Percentiles rank a stretch among this genome's conserved stretches.
phyloP scores from a whole-genome alignment of 768 basidiomycete species.

The Lactarius pseudohatsudake region DNA sequence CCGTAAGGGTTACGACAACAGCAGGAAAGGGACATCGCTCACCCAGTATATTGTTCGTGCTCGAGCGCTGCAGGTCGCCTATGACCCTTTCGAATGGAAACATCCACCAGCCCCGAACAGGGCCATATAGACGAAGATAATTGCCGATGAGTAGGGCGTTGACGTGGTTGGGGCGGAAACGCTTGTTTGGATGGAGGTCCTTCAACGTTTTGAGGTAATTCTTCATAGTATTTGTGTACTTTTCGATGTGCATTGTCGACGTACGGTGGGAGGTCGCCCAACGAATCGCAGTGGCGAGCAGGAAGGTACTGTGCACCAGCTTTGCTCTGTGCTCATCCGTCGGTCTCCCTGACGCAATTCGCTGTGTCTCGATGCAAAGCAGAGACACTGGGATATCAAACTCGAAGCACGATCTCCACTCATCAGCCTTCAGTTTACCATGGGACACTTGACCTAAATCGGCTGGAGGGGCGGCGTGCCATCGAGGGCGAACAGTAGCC shows the following conservation, averaged over 20 bases:
- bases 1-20: not conserved
- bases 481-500: no score
- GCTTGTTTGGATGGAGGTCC: no score
- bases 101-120: slow-evolving; percentile 40
- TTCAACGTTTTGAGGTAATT: no score
- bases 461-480: no score
- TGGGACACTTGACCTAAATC: not conserved
- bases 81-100: slow-evolving; percentile 33
- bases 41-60: slow-evolving; percentile 33
- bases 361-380: not conserved
- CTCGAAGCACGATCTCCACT: slow-evolving; percentile 10
- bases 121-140: no score
- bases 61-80: slow-evolving; percentile 29
- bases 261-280: no score
- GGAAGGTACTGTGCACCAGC: not conserved
- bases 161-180: no score
- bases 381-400: slow-evolving; percentile 6
- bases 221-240: no score
- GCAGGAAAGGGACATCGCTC: slow-evolving; percentile 5
- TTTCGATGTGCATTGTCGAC: no score
- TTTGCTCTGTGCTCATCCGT: not conserved
- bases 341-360: not conserved
- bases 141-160: slow-evolving; percentile 35
- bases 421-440: slow-evolving; percentile 9
- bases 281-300: not conserved